Base-by-base conservation (phyloP, 768 basidiomycete genomes). In the Leccinellum albellum region DNA sequence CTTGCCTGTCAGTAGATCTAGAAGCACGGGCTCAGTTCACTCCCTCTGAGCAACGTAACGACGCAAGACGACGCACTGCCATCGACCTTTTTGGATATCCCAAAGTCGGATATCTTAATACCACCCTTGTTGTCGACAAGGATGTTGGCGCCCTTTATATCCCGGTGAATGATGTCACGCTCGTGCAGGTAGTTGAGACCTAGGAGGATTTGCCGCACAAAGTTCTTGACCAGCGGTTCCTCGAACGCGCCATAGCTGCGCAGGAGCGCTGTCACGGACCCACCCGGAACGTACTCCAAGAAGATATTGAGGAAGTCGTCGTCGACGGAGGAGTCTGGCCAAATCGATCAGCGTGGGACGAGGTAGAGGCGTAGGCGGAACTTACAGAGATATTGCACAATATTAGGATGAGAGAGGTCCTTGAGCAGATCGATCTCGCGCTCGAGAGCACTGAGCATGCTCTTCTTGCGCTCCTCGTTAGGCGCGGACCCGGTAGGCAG, bases 111-210 rank as follows among this genome's bases (percentile, higher is more conserved):
- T 29, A 98, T 98, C 71, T 98, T 98, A 75, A 97, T 88, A 10
- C 94, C 94, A 17, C 94, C 94, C 71, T 96, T 96, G 76, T 98
- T 98, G 70, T 98, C 95, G 3, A 97, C 94, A 56, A 99, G 86
- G 55, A 99, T 97, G 70, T 99, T 98, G 35, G 91, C 97, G 21
- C 97, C 97, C 69, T 99, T 99, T 78, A 99, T 99, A 68, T 99
- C 97, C 12, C 94, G 89, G 73, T 98, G 94, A 56, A 98, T 94
- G 71, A 98, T 97, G 62, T 91, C 93, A 13, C 90, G 84, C 63
- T 92, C 91, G 63, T 98, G 94, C 12, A 98, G 81, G 64, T 97
- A 98, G 66, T 87, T 83, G 53, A 98, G 80, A 12, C 94, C 94
- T 50, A 86, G 84, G 44, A 95, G 77, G 60, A 96, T 96, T 71